These are phyloP conservation scores for Spinacia oleracea DNA, from an alignment of 179 eudicot genomes.

Conservation along the genomic window DNA sequence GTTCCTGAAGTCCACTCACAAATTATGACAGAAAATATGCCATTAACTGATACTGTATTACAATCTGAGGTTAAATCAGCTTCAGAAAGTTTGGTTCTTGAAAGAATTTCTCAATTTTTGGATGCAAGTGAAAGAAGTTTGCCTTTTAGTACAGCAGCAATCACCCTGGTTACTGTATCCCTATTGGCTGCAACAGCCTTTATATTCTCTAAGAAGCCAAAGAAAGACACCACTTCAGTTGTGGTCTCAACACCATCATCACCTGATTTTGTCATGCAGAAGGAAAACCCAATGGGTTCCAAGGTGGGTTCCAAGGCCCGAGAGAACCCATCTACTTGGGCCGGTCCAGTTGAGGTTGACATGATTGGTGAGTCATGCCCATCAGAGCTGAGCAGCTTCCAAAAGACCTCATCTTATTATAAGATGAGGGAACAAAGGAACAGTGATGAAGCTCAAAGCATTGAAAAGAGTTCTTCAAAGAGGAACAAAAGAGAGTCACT, in stretches of 20 bases:
- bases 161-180: constrained; percentile 23
- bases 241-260: neutral
- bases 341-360: constrained; percentile 49
- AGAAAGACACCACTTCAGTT: constrained; percentile 10
- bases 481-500: constrained; percentile 72
- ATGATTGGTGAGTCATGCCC: constrained; percentile 53
- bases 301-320: constrained; percentile 12
- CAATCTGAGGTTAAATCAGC: constrained; percentile 5
- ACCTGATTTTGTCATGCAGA: constrained; percentile 1
- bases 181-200: constrained; percentile 32
- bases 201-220: constrained; percentile 29
- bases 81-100: constrained; percentile 4
- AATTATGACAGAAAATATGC: constrained; percentile 5
- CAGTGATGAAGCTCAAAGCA: constrained; percentile 54
- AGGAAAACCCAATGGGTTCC: constrained; percentile 19
- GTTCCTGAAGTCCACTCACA: constrained; percentile 12
- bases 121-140: constrained; percentile 16
- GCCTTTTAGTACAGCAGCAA: constrained; percentile 21
- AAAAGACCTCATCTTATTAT: constrained; percentile 39
- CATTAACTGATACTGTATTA: constrained; percentile 7
- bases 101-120: constrained; percentile 19
- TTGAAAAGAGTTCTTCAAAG: constrained; percentile 44
- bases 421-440: constrained; percentile 26
- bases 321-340: constrained; percentile 24
- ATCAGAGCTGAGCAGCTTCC: constrained; percentile 77